Conservation (phyloP, 2,329 filamentous ascomycete genomes). For the Apiospora koreana region DNA sequence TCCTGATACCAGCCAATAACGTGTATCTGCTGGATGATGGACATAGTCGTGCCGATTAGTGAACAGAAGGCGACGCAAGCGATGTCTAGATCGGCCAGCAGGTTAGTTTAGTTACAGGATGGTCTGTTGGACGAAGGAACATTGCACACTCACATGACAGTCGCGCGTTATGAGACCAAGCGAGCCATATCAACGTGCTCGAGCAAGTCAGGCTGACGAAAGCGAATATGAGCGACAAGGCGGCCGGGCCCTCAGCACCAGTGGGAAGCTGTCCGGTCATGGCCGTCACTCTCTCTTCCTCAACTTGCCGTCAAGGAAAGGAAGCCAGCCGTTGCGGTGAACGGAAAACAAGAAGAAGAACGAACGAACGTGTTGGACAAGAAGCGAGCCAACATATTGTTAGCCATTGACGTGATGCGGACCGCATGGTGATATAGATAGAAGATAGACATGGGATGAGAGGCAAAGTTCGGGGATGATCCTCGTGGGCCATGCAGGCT, state of each 20-base stretch:
- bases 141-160: conserved; percentile 22
- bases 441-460: background rate
- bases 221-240: conserved; percentile 17
- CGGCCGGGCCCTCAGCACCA: conserved; percentile 21
- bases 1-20: conserved; percentile 21
- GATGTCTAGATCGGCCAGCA: conserved; percentile 20
- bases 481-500: background rate
- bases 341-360: background rate
- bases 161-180: conserved; percentile 26
- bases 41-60: conserved; percentile 23
- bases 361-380: background rate
- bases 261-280: conserved; percentile 22
- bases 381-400: background rate
- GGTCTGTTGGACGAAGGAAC: too few relatives aligned
- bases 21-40: conserved; percentile 26
- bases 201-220: conserved; percentile 17
- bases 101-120: background rate
- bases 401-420: background rate
- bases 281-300: background rate
- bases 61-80: conserved; percentile 24
- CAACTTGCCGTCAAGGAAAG: background rate
- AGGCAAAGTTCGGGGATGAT: background rate
- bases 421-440: background rate
- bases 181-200: conserved; percentile 25
- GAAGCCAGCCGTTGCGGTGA: background rate